These are phyloP conservation scores for Coemansia sp. DNA, from an alignment of 192 early-diverging fungal species.

Conservation along the genomic window DNA sequence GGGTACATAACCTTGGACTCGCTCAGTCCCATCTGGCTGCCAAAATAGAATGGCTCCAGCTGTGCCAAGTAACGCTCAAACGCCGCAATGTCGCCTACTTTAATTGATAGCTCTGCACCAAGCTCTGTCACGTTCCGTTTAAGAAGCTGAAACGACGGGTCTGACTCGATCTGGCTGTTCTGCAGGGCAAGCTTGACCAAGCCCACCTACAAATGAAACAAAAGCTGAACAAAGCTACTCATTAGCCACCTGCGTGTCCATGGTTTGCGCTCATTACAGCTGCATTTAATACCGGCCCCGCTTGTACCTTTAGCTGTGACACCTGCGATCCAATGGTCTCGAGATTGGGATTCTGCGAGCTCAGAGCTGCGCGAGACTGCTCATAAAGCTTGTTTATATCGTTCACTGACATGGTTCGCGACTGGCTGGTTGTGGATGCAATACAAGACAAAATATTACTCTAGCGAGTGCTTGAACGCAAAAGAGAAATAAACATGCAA, in stretches of 20 bases:
- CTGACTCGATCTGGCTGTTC: conserved; percentile 26
- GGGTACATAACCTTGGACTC: conserved; percentile 84
- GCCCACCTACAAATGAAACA: conserved; percentile 25
- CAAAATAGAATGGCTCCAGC: conserved; percentile 85
- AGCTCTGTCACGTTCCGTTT: conserved; percentile 72
- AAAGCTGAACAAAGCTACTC: neutral
- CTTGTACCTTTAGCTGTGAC: conserved; percentile 51
- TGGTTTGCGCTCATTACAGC: neutral
- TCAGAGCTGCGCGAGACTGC: conserved; percentile 33
- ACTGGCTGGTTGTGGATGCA: conserved; percentile 2
- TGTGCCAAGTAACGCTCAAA: conserved; percentile 96
- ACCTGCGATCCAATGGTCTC: conserved; percentile 33
- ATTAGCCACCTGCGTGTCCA: neutral
- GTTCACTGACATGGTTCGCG: conserved; percentile 1
- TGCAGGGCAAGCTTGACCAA: conserved; percentile 39
- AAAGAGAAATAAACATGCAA: neutral
- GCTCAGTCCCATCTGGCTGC: conserved; percentile 59
- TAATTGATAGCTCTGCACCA: conserved; percentile 85
- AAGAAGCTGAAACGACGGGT: conserved; percentile 32
- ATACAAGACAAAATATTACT: neutral
- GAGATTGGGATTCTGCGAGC: conserved; percentile 42
- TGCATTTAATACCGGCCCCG: neutral
- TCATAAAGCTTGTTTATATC: conserved; percentile 24
- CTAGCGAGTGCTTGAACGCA: neutral
- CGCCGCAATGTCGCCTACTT: conserved; percentile 82